Base-by-base conservation (phyloP, 2,329 filamentous ascomycete species). In the Phoma sp. region DNA sequence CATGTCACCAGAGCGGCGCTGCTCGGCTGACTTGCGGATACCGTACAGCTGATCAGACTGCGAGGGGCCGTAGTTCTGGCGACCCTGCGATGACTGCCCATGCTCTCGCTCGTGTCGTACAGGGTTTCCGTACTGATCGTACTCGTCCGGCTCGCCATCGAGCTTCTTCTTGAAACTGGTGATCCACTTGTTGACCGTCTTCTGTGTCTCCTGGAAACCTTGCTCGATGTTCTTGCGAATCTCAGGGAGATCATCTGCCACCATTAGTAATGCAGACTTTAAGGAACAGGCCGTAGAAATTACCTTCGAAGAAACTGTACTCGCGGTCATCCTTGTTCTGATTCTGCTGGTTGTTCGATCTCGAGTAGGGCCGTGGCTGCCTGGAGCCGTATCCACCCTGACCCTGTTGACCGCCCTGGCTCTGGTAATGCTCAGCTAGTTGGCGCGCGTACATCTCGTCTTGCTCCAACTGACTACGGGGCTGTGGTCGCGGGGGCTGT, bases 171-270 rank as follows among this genome's bases (percentile, higher is more conserved):
- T 95, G 72, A 99, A 81, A 59, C 87, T 92, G 45, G 85, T 89
- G 66, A 99, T 91, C 93, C 93, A 98, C 44, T 86, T 85, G 78
- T 96, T 98, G 66, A 99, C 90, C 70, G 90, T 96, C 50, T 85
- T 87, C 78, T 98, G 95, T 2, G 95, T 98, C 70, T 99, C 93
- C 50, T 92, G 70, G 77, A 99, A 99, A 4, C 95, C 95, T 78
- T 98, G 96, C 71, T 89, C 89, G 64, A 99, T 84, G 69, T 96
- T 97, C 72, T 96, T 91, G 62, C 88, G 88, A 70, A 99, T 97
- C 44, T 93, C 87, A 1, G 95, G 93, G 11, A 99, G 84, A 64
- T 99, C 95, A 67, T 99, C 52, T 55, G 4, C 4, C 4, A 10
- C 2, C 8, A 8, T 95, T 10, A 47, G 13, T 41, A 18, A n/a